Evolutionary conservation across 1,284 basidiomycete genomes (phyloP), one percentile per base, ranked within the genome.

Genomic region (Ganoderma leucocontextum): DNA sequence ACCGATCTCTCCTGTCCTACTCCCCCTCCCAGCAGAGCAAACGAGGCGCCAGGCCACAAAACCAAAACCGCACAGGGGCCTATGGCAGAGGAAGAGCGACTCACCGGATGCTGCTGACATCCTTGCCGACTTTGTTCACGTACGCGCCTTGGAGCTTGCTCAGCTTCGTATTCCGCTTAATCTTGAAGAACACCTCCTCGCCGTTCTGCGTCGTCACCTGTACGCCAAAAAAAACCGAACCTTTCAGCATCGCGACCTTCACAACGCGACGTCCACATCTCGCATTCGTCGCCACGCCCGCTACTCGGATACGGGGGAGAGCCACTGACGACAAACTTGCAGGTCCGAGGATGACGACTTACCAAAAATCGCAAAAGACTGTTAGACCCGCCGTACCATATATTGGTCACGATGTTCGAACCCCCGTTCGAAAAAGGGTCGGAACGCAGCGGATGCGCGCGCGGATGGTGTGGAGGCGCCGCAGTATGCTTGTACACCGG

Each of bases 141-240:
- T 98, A 98, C 33, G 96, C 96, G 73, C 89, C 91, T 83, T 97
- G 91, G 35, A 98, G 89, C 85, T 98, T 98, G 85, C 91, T 94
- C 72, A 98, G 83, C 86, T 94, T 96, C 60, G 96, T 98, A 78
- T 89, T 95, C 76, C 93, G 90, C 85, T 98, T 98, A 83, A 98
- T 98, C 88, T 98, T 98, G 89, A 98, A 98, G 83, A 95, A 98
- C 55, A 98, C 95, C 80, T 98, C 96, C 68, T 97, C 93, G 60
- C 95, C 94, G 29, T 86, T 82, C 47, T 92, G 88, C 68, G 89
- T 91, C 62, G 93, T 88, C 64, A 95, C 93, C 92, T 94, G 57
- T 12, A 35, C 25, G 22, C 60, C n/a, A 22, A 44, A 39, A 39
- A 62, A 71, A 71, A 57, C 64, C 63, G 66, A 55, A 38, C 49